Base-by-base conservation (phyloP, 1,139 yeast species). In the Yamadazyma sp. region DNA sequence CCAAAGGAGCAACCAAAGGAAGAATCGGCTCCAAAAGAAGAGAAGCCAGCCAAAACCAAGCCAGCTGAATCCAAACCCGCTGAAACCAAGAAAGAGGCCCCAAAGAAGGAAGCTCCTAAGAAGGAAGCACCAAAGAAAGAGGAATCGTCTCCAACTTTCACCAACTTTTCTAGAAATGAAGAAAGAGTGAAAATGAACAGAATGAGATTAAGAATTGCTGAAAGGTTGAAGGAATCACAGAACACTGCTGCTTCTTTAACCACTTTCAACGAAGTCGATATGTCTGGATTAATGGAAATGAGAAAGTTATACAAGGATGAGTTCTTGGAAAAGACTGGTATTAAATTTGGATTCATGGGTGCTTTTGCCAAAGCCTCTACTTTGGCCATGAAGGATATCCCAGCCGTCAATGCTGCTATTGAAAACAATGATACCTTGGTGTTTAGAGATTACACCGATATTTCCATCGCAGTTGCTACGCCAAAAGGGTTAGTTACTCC, bases 401-500 rank as follows among this genome's bases (percentile, higher is more conserved):
- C 99, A 51, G 86, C 96, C 38, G 95, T 88, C 50, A 92, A 92
- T 59, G 98, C 95, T 56, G 83, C 95, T 52, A 92, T 92, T 59
- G 97, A 89, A 67, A 80, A 81, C 61, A 89, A 86, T 53, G 94
- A 88, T 66, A 92, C 96, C 56, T 81, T 92, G 68, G 95, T 92
- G 31, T 92, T 82, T 77, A 86, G 96, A 72, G 98, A 92, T 68
- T 92, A 87, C 73, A 87, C 87, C 52, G 99, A 92, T 64, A 83
- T 94, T 52, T 88, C 97, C 31, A 76, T 92, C 56, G 99, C 99
- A 31, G 99, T 92, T 46, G 97, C 99, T 47, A 94, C 99, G 51
- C 98, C 98, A 62, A 92, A 94, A 79, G 99, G 99, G 61, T 80
- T 92, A 57, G 98, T 92, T 37, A 92, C 99, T 37, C 99, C 99